Evolutionary conservation across 768 basidiomycete genomes (phyloP), one percentile per base, ranked within the genome.

Genomic region (Suillus weaverae): DNA sequence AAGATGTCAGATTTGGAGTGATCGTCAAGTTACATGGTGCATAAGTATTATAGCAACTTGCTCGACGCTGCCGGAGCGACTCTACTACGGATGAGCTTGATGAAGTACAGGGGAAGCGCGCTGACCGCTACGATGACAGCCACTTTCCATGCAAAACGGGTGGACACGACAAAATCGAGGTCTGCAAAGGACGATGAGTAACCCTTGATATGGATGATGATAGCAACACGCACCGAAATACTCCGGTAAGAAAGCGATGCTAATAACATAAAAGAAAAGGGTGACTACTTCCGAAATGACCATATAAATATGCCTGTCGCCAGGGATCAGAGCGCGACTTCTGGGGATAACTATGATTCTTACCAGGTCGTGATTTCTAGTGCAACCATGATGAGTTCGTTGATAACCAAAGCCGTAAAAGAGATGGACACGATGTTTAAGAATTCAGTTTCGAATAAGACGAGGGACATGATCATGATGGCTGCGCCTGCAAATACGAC

Each of bases 331-430:
- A 44, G 39, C 14, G 26, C 26, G 26, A 26, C 26, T 26, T 26
- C 26, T 26, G 26, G 26, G 26, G 26, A 26, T 26, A 26, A 1
- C 26, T 26, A 26, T 26, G 26, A 26, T 26, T 70, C 81, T 62
- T 70, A 94, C 97, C 97, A 99, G 67, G 94, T 98, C 4, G 96
- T 99, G 65, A 99, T 95, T 78, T 99, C 96, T 69, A 99, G 77
- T 2, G 96, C 95, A 54, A 99, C 97, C 97, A 99, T 99, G 78
- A 99, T 95, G 60, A 99, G 86, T 74, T 99, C 97, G 74, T 99
- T 99, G 35, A 99, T 81, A 68, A 99, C 87, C 63, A 99, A 82
- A 1, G 97, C 94, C 1, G 96, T 97, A 75, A 97, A 99, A 0
- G 97, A 99, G 69, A 99, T 99, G 22, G 97, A 91, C 36, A 99